These are phyloP conservation scores for Sanghuangporus baumii DNA, from an alignment of 1,284 basidiomycete genomes.

Conservation along the genomic window DNA sequence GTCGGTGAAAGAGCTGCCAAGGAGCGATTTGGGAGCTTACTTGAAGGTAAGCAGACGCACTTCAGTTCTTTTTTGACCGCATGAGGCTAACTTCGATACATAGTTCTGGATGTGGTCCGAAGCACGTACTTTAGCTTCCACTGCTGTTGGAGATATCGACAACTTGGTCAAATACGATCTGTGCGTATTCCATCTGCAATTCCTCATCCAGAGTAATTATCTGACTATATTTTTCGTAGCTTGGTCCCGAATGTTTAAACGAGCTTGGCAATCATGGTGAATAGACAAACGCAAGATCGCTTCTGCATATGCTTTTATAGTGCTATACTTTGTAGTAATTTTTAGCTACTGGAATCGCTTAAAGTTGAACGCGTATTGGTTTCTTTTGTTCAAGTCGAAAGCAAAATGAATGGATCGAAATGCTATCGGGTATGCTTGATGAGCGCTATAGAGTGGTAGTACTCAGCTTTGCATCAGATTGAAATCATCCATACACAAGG, in stretches of 20 bases:
- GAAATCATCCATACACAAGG: no score
- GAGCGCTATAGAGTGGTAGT: no score
- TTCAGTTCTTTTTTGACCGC: neutral
- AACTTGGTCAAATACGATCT: slow-evolving; percentile 74
- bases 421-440: neutral
- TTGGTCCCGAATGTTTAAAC: neutral
- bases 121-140: slow-evolving; percentile 78
- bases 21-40: slow-evolving; percentile 74
- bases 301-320: neutral
- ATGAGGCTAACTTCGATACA: neutral
- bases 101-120: slow-evolving; percentile 91
- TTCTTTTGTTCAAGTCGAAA: neutral
- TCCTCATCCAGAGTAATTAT: neutral
- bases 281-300: neutral
- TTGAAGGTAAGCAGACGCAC: slow-evolving; percentile 57
- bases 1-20: slow-evolving; percentile 45
- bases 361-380: neutral
- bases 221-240: neutral
- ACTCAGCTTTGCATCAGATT: no score
- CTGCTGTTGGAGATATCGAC: slow-evolving; percentile 72
- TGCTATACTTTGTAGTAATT: neutral
- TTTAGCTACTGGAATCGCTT: neutral
- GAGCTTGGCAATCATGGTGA: neutral
- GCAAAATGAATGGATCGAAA: neutral
- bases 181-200: slow-evolving; percentile 36